phyloP scores from a whole-genome alignment of 2,329 filamentous ascomycete genomes.

The Leptographium lundbergii region DNA sequence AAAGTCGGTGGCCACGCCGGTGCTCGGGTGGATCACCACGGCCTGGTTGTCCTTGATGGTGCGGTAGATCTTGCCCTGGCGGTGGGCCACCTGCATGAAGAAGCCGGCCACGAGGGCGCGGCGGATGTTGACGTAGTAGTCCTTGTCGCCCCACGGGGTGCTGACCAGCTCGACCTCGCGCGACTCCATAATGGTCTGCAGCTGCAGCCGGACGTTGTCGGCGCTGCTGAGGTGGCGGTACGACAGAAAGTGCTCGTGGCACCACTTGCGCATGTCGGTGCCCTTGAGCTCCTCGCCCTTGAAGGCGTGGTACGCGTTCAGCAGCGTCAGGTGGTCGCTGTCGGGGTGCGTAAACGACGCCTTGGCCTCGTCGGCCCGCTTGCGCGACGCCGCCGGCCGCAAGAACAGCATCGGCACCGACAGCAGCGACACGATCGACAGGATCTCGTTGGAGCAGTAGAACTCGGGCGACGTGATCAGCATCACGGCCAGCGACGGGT shows the following conservation, averaged over 20 bases:
- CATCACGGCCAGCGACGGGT: conserved; percentile 93
- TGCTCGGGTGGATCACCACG: conserved; percentile 86
- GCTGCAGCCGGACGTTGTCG: conserved; percentile 83
- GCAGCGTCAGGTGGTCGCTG: conserved; percentile 87
- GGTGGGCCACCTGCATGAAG: conserved; percentile 99
- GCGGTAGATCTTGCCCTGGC: conserved; percentile 84
- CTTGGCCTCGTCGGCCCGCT: conserved; percentile 97
- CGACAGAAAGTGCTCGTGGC: conserved; percentile 90
- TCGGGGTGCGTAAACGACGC: conserved; percentile 81
- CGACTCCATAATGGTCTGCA: conserved; percentile 94
- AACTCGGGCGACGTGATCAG: conserved; percentile 95
- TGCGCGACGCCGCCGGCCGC: conserved; percentile 71
- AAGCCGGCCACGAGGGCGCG: conserved; percentile 86
- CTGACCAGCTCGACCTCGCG: conserved; percentile 75
- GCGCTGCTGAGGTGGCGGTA: conserved; percentile 80
- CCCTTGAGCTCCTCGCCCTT: conserved; percentile 57
- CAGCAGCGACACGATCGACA: conserved; percentile 85
- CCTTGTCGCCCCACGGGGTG: conserved; percentile 85
- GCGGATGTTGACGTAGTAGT: conserved; percentile 96
- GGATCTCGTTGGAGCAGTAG: conserved; percentile 95
- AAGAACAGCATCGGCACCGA: conserved; percentile 93
- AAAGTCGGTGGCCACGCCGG: conserved; percentile 73
- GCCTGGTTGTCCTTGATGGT: conserved; percentile 96
- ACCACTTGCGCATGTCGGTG: conserved; percentile 75
- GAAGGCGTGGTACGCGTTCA: conserved; percentile 98